Percentiles rank a stretch among this genome's conserved stretches.
Conservation (phyloP, 148 eudicot species). For the Polygonum maritimum region DNA sequence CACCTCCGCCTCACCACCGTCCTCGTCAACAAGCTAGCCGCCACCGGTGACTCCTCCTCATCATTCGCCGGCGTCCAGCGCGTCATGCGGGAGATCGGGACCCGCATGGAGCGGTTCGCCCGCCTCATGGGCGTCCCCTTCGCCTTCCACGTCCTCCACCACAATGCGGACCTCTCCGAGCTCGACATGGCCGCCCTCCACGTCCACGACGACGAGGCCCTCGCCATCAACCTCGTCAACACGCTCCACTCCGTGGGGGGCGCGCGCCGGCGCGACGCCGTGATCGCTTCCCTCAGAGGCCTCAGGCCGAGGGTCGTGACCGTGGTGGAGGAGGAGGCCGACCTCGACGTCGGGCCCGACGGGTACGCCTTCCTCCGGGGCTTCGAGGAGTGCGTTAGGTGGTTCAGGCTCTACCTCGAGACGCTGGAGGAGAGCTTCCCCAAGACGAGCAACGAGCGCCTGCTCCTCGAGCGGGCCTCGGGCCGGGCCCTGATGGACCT, state of each 20-base stretch:
- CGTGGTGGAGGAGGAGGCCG: slow-evolving; percentile 86
- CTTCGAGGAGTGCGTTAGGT: slow-evolving; percentile 63
- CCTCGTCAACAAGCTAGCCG: slow-evolving; percentile 23
- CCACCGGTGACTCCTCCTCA: background rate
- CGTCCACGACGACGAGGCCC: slow-evolving; percentile 58
- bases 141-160: slow-evolving; percentile 53
- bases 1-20: slow-evolving; percentile 69
- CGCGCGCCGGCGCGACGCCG: slow-evolving; percentile 31
- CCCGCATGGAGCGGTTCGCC: slow-evolving; percentile 78
- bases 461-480: slow-evolving; percentile 77
- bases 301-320: slow-evolving; percentile 64
- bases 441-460: slow-evolving; percentile 69
- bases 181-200: slow-evolving; percentile 35
- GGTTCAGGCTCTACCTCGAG: slow-evolving; percentile 91
- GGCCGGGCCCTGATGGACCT: slow-evolving; percentile 77
- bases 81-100: slow-evolving; percentile 84
- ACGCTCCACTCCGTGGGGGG: slow-evolving; percentile 45
- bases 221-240: slow-evolving; percentile 67
- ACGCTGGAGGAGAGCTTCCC: slow-evolving; percentile 67
- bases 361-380: slow-evolving; percentile 55
- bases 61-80: slow-evolving; percentile 18
- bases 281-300: slow-evolving; percentile 39
- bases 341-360: slow-evolving; percentile 46
- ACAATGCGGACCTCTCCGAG: slow-evolving; percentile 52
- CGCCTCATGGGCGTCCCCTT: slow-evolving; percentile 94